These are phyloP conservation scores for Pouteria campechiana DNA, from an alignment of 179 eudicot species.

Conservation along the genomic window DNA sequence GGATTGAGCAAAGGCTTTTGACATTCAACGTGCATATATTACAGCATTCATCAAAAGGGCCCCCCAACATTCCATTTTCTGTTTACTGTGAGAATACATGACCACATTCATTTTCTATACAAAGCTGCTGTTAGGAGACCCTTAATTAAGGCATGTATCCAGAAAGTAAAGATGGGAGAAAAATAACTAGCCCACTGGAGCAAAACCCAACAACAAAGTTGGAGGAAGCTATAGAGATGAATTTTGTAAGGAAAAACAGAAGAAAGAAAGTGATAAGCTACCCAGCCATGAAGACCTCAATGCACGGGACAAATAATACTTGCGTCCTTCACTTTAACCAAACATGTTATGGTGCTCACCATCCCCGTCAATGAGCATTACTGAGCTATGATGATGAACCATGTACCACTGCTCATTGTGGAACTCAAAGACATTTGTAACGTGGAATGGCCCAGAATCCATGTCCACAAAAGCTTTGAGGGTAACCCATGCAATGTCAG, in stretches of 20 bases:
- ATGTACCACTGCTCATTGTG: constrained; percentile 79
- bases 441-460: constrained; percentile 35
- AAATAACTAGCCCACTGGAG: not conserved
- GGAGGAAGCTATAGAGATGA: constrained; percentile 11
- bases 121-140: no score
- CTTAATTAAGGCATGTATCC: no score
- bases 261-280: constrained; percentile 13
- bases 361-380: constrained; percentile 38
- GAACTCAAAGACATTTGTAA: constrained; percentile 72
- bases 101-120: no score
- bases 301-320: no score
- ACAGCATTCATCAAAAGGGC: no score
- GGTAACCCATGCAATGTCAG: constrained; percentile 83
- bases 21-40: no score
- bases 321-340: constrained; percentile 13
- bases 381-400: constrained; percentile 90
- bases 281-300: constrained; percentile 21
- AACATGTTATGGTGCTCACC: constrained; percentile 39
- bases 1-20: no score
- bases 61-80: no score
- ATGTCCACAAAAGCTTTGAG: constrained; percentile 61
- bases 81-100: no score
- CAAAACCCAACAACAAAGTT: constrained; percentile 16
- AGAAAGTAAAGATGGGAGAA: not conserved
- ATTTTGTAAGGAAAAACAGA: constrained; percentile 11